These are phyloP conservation scores for Stygiomarasmius scandens DNA, from an alignment of 1,284 basidiomycete species.

Conservation along the genomic window DNA sequence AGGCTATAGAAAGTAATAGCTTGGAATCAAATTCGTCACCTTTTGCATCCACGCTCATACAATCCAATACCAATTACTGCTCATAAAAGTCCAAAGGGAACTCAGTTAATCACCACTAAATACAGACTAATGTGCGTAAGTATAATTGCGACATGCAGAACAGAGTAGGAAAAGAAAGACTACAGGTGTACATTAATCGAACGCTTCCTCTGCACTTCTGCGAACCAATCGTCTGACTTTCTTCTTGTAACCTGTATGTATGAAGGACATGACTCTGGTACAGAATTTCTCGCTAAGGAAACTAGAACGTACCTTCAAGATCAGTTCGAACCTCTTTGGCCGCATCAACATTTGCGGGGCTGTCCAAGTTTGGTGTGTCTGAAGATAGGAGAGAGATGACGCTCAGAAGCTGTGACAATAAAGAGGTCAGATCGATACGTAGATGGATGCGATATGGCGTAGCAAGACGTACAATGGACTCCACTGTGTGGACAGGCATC, in stretches of 20 bases:
- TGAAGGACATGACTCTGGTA: not conserved
- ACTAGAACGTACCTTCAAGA: constrained; percentile 62
- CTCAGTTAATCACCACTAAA: no score
- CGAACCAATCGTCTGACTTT: constrained; percentile 88
- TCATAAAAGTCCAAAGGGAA: no score
- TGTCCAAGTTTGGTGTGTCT: constrained; percentile 91
- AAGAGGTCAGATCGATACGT: not conserved
- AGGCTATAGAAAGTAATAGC: no score
- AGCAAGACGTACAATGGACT: constrained; percentile 91
- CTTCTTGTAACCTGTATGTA: constrained; percentile 78
- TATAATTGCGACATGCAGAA: no score
- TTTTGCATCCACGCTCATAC: no score
- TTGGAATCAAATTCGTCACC: no score
- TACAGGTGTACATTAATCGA: constrained; percentile 47
- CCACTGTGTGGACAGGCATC: constrained; percentile 96
- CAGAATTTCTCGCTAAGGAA: no score
- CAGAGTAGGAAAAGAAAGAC: constrained; percentile 3
- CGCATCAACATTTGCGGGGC: constrained; percentile 97
- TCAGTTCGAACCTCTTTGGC: constrained; percentile 88
- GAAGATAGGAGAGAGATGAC: constrained; percentile 96
- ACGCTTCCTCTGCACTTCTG: constrained; percentile 85
- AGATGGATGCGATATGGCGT: constrained; percentile 12
- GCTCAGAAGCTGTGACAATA: constrained; percentile 75
- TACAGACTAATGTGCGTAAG: no score
- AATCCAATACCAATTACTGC: no score